Conservation (phyloP, 192 early-diverging fungal genomes). For the Chytriomyces sp. region DNA sequence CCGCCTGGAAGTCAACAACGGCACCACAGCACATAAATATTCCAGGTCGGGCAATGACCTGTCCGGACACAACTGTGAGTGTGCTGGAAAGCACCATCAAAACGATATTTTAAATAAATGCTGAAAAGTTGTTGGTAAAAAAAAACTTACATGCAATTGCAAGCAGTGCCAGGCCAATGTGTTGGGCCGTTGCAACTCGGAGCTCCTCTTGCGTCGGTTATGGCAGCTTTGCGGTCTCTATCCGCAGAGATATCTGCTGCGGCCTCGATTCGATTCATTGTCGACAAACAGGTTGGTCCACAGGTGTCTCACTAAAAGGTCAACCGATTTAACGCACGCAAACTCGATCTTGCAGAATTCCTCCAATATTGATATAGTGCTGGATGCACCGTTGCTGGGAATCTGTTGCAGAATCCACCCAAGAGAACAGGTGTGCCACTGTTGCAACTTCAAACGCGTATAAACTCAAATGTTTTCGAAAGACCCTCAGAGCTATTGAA, state of each 20-base stretch:
- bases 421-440: conserved; percentile 17
- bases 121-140: no score
- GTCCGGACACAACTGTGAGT: no score
- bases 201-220: not conserved
- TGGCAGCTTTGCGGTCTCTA: conserved; percentile 1
- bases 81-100: no score
- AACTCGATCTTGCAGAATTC: not conserved
- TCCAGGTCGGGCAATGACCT: no score
- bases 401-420: conserved; percentile 11
- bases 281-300: not conserved
- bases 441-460: not conserved
- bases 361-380: conserved; percentile 1
- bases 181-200: conserved; percentile 4
- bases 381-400: conserved; percentile 10
- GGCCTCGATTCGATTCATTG: not conserved
- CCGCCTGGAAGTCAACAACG: no score
- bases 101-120: no score
- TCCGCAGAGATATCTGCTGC: not conserved
- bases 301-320: not conserved
- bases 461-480: not conserved
- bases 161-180: conserved; percentile 4
- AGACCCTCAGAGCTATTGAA: conserved; percentile 21
- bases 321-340: not conserved
- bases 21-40: no score
- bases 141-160: not conserved